Evolutionary conservation across 2,329 filamentous ascomycete genomes (phyloP).

Genomic region (Fusarium fujikuroi): DNA sequence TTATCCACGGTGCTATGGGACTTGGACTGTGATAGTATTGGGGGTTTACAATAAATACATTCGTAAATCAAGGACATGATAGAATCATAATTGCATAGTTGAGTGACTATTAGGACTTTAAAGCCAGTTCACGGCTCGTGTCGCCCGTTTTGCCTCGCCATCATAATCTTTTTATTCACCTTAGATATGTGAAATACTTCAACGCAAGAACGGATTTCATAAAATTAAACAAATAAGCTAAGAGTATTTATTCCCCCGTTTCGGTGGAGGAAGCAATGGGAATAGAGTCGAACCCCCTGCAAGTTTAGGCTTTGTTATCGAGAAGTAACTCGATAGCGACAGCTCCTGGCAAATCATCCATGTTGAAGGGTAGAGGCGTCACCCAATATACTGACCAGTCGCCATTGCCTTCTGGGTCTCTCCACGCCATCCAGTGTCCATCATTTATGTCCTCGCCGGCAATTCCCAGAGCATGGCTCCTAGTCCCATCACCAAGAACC

Average conservation of each 20-base stretch:
- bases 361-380: not conserved
- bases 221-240: too few relatives aligned
- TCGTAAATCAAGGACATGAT: not conserved
- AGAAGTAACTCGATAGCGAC: not conserved
- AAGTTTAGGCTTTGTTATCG: not conserved
- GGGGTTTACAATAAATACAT: not conserved
- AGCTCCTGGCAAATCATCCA: not conserved
- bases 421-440: not conserved
- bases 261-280: too few relatives aligned
- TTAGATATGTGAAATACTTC: too few relatives aligned
- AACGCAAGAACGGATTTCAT: too few relatives aligned
- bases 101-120: not conserved
- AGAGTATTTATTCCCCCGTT: too few relatives aligned
- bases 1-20: not conserved
- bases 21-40: not conserved
- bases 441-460: not conserved
- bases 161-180: too few relatives aligned
- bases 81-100: not conserved
- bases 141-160: too few relatives aligned
- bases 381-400: not conserved
- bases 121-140: too few relatives aligned
- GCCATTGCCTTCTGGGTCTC: not conserved
- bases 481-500: rapidly evolving
- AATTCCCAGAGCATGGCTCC: not conserved
- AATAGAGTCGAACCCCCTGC: not conserved